Percentiles rank a stretch among this genome's conserved stretches.
These are phyloP conservation scores for Lippia alba DNA, from an alignment of 305 asterid species.

Conservation along the genomic window DNA sequence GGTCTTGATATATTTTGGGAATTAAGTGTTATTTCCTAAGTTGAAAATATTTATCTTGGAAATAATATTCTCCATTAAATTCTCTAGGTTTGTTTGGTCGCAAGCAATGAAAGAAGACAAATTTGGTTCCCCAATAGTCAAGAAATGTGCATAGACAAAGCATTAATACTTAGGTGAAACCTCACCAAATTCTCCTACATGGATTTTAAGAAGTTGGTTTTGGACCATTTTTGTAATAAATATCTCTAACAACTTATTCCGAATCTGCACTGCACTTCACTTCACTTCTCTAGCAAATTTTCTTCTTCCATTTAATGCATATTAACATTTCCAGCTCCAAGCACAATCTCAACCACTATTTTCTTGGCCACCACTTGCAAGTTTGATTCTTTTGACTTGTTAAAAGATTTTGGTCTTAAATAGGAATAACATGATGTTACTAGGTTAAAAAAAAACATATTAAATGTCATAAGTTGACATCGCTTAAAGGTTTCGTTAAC, in stretches of 20 bases:
- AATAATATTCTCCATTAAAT: constrained; percentile 8
- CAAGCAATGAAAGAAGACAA: background rate
- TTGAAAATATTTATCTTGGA: too few relatives aligned
- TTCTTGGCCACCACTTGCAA: background rate
- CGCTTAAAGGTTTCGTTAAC: too few relatives aligned
- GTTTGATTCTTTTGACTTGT: background rate
- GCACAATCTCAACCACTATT: background rate
- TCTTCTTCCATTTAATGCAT: constrained; percentile 28
- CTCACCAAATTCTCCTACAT: constrained; percentile 4
- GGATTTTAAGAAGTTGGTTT: constrained; percentile 6
- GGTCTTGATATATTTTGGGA: too few relatives aligned
- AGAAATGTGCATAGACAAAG: background rate
- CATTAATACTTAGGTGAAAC: constrained; percentile 22
- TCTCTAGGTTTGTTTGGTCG: constrained; percentile 9
- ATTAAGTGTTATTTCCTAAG: background rate
- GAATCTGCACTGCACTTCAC: constrained; percentile 1
- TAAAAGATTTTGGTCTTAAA: too few relatives aligned
- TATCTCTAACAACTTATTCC: constrained; percentile 24
- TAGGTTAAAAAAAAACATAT: too few relatives aligned
- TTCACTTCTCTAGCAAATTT: constrained; percentile 17
- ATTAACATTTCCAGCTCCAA: background rate
- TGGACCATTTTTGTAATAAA: constrained; percentile 40
- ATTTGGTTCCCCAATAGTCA: constrained; percentile 1
- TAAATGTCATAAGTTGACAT: too few relatives aligned
- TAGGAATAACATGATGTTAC: too few relatives aligned